Percentiles rank a stretch among this genome's conserved stretches.
phyloP scores from a whole-genome alignment of 73 alveolate species.

The Blepharisma stoltei region DNA sequence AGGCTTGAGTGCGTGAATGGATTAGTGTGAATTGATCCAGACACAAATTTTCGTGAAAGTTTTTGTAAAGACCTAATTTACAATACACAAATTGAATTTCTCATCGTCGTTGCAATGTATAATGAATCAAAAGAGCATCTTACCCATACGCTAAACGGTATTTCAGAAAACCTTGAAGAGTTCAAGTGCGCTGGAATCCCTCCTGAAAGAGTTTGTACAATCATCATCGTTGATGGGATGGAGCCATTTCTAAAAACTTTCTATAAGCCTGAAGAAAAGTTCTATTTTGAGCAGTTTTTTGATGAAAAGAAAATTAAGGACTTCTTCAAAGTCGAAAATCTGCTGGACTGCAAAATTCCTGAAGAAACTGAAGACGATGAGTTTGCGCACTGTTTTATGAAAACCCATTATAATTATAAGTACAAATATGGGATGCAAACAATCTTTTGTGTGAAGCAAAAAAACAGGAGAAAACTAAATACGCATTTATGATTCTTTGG shows the following conservation, averaged over 20 bases:
- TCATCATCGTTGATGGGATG: constrained; percentile 1
- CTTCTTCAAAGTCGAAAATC: not conserved
- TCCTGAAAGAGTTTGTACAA: not conserved
- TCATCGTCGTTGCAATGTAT: constrained; percentile 49
- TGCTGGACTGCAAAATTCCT: constrained; percentile 16
- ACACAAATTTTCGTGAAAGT: not conserved
- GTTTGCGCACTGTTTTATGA: constrained; percentile 21
- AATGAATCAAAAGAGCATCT: constrained; percentile 42
- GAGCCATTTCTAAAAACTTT: constrained; percentile 24
- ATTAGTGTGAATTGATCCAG: not conserved
- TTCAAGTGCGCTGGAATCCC: not conserved
- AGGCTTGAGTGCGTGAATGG: not conserved
- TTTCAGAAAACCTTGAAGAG: constrained; percentile 29
- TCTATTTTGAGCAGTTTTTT: not conserved
- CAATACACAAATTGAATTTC: not conserved
- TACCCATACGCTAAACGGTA: constrained; percentile 37
- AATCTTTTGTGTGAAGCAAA: constrained; percentile 49
- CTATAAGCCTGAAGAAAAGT: not conserved
- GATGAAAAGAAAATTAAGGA: not conserved
- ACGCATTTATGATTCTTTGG: constrained; percentile 52
- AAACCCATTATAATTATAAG: not conserved
- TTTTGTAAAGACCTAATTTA: not conserved
- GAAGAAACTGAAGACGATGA: constrained; percentile 16
- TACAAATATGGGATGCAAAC: constrained; percentile 3
- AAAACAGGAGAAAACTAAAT: constrained; percentile 54